Evolutionary conservation across 2,329 filamentous ascomycete species (phyloP).

Genomic region (Xylariaceae sp.): DNA sequence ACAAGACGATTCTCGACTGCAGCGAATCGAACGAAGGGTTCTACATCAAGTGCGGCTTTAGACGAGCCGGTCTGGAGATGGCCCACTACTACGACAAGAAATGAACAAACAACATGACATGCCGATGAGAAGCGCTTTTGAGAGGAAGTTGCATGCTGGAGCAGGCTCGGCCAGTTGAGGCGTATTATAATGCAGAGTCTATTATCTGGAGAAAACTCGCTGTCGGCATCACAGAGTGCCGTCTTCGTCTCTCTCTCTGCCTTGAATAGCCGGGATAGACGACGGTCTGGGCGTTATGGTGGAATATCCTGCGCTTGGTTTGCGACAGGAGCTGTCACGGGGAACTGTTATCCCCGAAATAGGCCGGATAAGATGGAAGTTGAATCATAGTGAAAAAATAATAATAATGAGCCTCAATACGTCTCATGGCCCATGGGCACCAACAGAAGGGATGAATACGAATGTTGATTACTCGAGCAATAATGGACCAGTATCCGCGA

Average conservation of each 20-base stretch:
- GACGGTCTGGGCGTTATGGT: conserved; percentile 12
- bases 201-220: neutral
- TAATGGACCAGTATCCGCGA: too few relatives aligned
- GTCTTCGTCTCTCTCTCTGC: neutral
- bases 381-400: too few relatives aligned
- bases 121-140: too few relatives aligned
- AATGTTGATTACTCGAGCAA: too few relatives aligned
- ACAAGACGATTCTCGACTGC: conserved; percentile 96
- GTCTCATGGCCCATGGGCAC: too few relatives aligned
- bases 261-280: neutral
- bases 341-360: too few relatives aligned
- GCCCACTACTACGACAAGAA: conserved; percentile 79
- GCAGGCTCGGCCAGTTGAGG: conserved; percentile 11
- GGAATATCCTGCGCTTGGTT: neutral
- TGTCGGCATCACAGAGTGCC: neutral
- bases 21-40: conserved; percentile 95
- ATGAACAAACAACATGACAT: conserved; percentile 12
- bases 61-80: conserved; percentile 90
- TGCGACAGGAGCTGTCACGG: too few relatives aligned
- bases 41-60: conserved; percentile 96
- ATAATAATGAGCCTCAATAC: too few relatives aligned
- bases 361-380: too few relatives aligned
- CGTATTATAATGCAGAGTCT: neutral
- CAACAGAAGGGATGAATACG: too few relatives aligned
- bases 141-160: neutral